Conservation (phyloP, 805 yeast species). For the Saccharomycopsis amapae region DNA sequence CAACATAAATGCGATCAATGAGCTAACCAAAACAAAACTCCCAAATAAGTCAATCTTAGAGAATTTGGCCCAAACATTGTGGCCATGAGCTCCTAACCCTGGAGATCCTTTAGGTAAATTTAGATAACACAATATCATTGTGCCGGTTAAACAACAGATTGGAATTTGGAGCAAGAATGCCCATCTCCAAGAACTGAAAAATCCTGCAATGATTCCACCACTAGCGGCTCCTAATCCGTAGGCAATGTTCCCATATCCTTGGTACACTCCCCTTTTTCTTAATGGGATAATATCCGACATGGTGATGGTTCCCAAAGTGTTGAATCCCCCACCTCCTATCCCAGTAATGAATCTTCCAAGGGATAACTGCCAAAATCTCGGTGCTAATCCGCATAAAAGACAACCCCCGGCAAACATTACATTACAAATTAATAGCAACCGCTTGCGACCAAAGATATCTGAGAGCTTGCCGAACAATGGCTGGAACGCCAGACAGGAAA, state of each 20-base stretch:
- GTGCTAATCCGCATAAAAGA: slow-evolving; percentile 34
- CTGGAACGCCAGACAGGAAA: slow-evolving; percentile 68
- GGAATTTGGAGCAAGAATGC: slow-evolving; percentile 50
- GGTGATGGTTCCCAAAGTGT: slow-evolving; percentile 66
- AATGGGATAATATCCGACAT: slow-evolving; percentile 71
- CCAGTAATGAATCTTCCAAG: slow-evolving; percentile 71
- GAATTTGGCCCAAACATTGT: slow-evolving; percentile 37
- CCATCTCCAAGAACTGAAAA: slow-evolving; percentile 64
- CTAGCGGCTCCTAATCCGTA: slow-evolving; percentile 69
- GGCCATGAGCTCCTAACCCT: slow-evolving; percentile 45
- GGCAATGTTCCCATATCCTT: slow-evolving; percentile 69
- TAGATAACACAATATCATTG: slow-evolving; percentile 33
- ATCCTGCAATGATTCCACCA: slow-evolving; percentile 60
- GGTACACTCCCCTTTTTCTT: slow-evolving; percentile 69
- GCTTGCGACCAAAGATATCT: slow-evolving; percentile 54
- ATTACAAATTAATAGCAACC: slow-evolving; percentile 36
- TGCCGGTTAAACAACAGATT: slow-evolving; percentile 37
- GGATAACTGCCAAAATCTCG: slow-evolving; percentile 32
- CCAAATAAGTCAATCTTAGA: slow-evolving; percentile 64
- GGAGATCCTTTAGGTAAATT: slow-evolving; percentile 42
- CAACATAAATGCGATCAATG: slow-evolving; percentile 51
- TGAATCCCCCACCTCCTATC: slow-evolving; percentile 86
- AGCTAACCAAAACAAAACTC: slow-evolving; percentile 47
- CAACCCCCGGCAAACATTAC: slow-evolving; percentile 41
- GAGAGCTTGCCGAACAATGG: slow-evolving; percentile 66